These are phyloP conservation scores for Fusarium metavorans DNA, from an alignment of 2,329 filamentous ascomycete genomes.

Conservation along the genomic window DNA sequence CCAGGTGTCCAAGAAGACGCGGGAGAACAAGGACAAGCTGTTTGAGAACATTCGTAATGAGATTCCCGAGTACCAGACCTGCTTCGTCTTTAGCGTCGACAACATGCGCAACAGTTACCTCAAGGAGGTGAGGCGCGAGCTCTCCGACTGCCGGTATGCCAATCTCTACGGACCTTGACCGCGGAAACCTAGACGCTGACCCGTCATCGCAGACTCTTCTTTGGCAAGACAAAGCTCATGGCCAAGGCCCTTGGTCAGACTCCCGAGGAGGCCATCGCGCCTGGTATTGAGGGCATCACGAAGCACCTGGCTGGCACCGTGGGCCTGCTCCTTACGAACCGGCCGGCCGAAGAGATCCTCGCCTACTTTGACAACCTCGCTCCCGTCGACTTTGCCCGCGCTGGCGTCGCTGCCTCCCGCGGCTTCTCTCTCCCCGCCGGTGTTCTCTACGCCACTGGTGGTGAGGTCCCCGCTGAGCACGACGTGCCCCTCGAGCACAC, in stretches of 20 bases:
- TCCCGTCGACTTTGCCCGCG: constrained; percentile 90
- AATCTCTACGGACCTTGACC: not conserved
- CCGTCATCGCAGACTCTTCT: constrained; percentile 78
- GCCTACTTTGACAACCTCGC: constrained; percentile 79
- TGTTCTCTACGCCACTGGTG: constrained; percentile 82
- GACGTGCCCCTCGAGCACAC: constrained; percentile 90
- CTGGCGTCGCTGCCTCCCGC: constrained; percentile 80
- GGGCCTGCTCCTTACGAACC: constrained; percentile 90
- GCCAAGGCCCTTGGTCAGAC: constrained; percentile 88
- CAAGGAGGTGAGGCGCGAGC: constrained; percentile 88
- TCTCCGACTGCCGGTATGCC: constrained; percentile 83
- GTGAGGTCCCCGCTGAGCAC: constrained; percentile 82
- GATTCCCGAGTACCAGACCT: constrained; percentile 86
- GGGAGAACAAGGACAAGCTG: constrained; percentile 90
- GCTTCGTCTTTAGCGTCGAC: constrained; percentile 93
- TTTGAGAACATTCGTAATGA: constrained; percentile 90
- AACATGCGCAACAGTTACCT: constrained; percentile 99
- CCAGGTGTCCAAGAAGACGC: constrained; percentile 90
- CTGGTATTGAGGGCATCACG: constrained; percentile 78
- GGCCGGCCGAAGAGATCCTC: constrained; percentile 73
- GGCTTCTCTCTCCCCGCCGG: constrained; percentile 86
- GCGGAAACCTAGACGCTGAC: not conserved
- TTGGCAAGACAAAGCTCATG: constrained; percentile 99
- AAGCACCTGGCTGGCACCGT: constrained; percentile 83
- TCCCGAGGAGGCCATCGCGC: constrained; percentile 82